These are phyloP conservation scores for Elsinoe fawcettii DNA, from an alignment of 2,329 filamentous ascomycete species.

Conservation along the genomic window DNA sequence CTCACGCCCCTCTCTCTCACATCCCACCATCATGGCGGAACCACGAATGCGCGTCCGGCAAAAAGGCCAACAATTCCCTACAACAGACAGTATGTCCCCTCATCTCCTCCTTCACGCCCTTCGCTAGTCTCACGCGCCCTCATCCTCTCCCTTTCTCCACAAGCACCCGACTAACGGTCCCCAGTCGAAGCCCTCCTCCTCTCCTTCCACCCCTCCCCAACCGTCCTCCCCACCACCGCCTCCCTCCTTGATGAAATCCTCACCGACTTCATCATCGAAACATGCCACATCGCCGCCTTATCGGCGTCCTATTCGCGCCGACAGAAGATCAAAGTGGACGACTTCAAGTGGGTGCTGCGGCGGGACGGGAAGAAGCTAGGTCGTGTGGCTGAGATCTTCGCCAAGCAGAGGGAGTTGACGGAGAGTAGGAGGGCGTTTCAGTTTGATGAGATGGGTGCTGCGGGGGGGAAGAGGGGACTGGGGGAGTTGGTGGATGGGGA, in stretches of 20 bases:
- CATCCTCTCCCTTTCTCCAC: slow-evolving; percentile 3
- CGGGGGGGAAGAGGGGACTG: slow-evolving; percentile 39
- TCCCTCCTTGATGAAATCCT: slow-evolving; percentile 88
- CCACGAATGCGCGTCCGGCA: slow-evolving; percentile 41
- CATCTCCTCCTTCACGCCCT: not conserved
- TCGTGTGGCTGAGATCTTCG: slow-evolving; percentile 79
- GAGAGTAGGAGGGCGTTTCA: slow-evolving; percentile 69
- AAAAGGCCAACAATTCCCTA: slow-evolving; percentile 41
- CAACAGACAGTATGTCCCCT: slow-evolving; percentile 32
- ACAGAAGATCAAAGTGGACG: slow-evolving; percentile 96
- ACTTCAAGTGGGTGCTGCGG: slow-evolving; percentile 90
- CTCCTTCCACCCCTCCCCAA: slow-evolving; percentile 69
- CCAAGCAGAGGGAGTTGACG: slow-evolving; percentile 81
- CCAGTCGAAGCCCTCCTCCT: slow-evolving; percentile 67
- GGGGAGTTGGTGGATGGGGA: slow-evolving; percentile 47
- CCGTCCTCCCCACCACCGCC: slow-evolving; percentile 75
- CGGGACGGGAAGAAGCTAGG: slow-evolving; percentile 80
- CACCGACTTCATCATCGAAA: slow-evolving; percentile 91
- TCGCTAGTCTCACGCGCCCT: slow-evolving; percentile 13
- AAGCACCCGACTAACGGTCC: slow-evolving; percentile 20
- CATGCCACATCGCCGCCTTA: slow-evolving; percentile 81
- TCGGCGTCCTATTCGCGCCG: slow-evolving; percentile 79
- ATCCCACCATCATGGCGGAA: slow-evolving; percentile 36
- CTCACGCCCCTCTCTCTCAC: no score
- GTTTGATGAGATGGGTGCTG: slow-evolving; percentile 55